Evolutionary conservation across 1,284 basidiomycete species (phyloP).

Genomic region (Psilocybe mexicana): DNA sequence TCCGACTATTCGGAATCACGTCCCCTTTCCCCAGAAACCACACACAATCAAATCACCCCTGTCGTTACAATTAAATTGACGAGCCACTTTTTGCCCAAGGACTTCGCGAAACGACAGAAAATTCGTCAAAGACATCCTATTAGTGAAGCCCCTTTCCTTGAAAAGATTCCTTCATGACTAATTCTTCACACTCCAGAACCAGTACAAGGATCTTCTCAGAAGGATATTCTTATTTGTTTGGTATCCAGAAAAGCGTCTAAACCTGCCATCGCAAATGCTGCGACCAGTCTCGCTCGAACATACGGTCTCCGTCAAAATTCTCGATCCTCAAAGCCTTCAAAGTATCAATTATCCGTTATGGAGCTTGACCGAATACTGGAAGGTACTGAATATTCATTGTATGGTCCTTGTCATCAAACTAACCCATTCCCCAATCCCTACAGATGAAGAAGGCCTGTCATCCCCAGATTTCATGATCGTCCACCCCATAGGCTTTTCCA

Average conservation of each 20-base stretch:
- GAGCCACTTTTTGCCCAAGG: conserved; percentile 20
- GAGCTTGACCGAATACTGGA: conserved; percentile 55
- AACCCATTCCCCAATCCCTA: neutral
- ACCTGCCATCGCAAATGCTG: conserved; percentile 45
- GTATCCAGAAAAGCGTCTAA: conserved; percentile 52
- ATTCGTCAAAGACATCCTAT: conserved; percentile 7
- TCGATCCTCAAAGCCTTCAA: conserved; percentile 8
- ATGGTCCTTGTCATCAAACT: conserved; percentile 2
- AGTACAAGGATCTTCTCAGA: neutral
- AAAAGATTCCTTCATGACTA: neutral
- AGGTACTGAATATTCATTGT: conserved; percentile 40
- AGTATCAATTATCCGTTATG: conserved; percentile 42
- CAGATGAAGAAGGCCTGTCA: conserved; percentile 50
- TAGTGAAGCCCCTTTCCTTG: conserved; percentile 1
- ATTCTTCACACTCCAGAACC: conserved; percentile 2
- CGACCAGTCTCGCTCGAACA: conserved; percentile 37
- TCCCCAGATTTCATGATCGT: conserved; percentile 77
- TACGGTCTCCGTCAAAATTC: conserved; percentile 16
- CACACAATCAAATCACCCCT: conserved; percentile 30
- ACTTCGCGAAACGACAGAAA: neutral
- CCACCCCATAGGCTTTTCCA: conserved; percentile 49
- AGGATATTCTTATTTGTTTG: conserved; percentile 37
- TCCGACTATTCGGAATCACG: conserved; percentile 69
- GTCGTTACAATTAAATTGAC: conserved; percentile 40
- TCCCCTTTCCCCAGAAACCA: conserved; percentile 51